These are phyloP conservation scores for Fusarium sambucinum DNA, from an alignment of 2,329 filamentous ascomycete genomes.

Conservation along the genomic window DNA sequence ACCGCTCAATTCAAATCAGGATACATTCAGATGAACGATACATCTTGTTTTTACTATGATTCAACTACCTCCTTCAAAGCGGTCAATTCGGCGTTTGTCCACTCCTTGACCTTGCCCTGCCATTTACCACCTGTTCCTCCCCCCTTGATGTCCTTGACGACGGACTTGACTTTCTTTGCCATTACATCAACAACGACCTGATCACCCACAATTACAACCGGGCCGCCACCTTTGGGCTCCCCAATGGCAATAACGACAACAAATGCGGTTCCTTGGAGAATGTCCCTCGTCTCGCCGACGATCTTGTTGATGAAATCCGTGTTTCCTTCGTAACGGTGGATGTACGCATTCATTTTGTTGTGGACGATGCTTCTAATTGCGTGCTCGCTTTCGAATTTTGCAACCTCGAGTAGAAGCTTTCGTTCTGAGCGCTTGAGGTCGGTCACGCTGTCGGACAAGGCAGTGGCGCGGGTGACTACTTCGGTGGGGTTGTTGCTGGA, in stretches of 20 bases:
- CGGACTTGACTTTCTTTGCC: constrained; percentile 32
- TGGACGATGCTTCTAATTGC: constrained; percentile 27
- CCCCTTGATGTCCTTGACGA: constrained; percentile 46
- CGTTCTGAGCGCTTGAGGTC: constrained; percentile 46
- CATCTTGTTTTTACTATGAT: not conserved
- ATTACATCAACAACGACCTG: constrained; percentile 38
- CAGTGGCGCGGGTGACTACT: constrained; percentile 31
- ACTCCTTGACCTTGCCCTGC: constrained; percentile 50
- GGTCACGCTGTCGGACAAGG: constrained; percentile 25
- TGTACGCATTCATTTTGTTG: constrained; percentile 38
- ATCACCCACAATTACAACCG: constrained; percentile 46
- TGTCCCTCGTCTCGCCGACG: constrained; percentile 42
- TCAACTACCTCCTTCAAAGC: constrained; percentile 40
- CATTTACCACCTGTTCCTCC: constrained; percentile 49
- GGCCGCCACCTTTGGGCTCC: constrained; percentile 42
- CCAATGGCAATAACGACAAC: constrained; percentile 47
- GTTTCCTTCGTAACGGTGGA: constrained; percentile 44
- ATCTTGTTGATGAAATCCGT: constrained; percentile 51
- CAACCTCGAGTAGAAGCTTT: constrained; percentile 48
- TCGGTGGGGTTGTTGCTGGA: constrained; percentile 42
- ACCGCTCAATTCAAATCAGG: too few relatives aligned
- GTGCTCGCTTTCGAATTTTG: constrained; percentile 47
- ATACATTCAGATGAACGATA: not conserved
- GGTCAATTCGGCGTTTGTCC: constrained; percentile 44
- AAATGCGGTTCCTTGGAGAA: constrained; percentile 17